Evolutionary conservation across 192 early-diverging fungal species (phyloP), one percentile per base, ranked within the genome.

Genomic region (Chytriomyces confervae): DNA sequence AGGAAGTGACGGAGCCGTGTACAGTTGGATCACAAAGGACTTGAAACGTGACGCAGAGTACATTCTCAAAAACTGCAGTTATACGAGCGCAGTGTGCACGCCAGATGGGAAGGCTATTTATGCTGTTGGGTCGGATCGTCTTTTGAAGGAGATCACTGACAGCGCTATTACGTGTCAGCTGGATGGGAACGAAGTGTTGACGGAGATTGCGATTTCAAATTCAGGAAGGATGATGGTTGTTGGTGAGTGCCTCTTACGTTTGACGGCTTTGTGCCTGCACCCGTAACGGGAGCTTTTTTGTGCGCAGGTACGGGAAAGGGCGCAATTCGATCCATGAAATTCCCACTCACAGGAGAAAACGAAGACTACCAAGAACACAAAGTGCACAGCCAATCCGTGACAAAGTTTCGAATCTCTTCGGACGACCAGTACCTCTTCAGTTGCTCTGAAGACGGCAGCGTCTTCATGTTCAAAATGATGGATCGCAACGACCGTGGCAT

Each of bases 61-160:
- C 50, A 88, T 89, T 61, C 76, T 87, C 18, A 91, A 91, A 67
- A 83, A 78, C 61, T 85, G 82, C 44, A 75, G 68, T 27, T 91
- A 85, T 63, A 79, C 79, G 5, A 77, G 80, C 60, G 89, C 86
- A 6, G 74, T 88, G 2, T 75, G 77, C 44, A 67, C 76, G 10
- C 50, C 73, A n/a, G 82, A 86, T 72, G 87, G 87, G 9, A 80
- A 78, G 67, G 78, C 48, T 23, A 77, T 87, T 62, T 91, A 83
- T 69, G 86, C 83, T 5, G 88, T 88, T n/a, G 89, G 89, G 1
- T 76, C 50, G 23, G 89, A 91, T 77, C 83, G 77, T 73, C 68
- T 77, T 27, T 48, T 90, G n/a, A 90, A 90, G 81, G 88, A 90
- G 84, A 88, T 91, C 62, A 86, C 77, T 13, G 89, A 91, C n/a